A percentile compares a stretch with the other conserved stretches of the same genome.
Evolutionary conservation across 2,329 filamentous ascomycete species (phyloP).

Genomic region (Fusarium sp.): DNA sequence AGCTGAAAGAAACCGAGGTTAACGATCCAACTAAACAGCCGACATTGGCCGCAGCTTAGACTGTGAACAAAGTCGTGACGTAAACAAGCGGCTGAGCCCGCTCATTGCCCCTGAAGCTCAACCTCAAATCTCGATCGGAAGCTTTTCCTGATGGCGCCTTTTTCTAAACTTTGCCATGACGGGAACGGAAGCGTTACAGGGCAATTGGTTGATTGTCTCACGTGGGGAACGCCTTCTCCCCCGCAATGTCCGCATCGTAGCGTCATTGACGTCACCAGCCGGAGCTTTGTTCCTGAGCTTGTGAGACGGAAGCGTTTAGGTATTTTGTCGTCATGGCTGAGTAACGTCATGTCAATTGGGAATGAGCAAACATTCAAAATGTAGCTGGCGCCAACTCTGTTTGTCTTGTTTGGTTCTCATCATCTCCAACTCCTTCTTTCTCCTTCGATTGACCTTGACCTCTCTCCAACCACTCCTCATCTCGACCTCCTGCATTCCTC

Average conservation of each 20-base stretch:
- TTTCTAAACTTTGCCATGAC: neutral
- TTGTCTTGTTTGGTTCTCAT: neutral
- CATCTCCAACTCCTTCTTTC: neutral
- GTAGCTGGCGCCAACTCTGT: neutral
- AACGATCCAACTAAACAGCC: neutral
- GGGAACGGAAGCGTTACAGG: conserved; percentile 3
- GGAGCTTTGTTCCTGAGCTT: conserved; percentile 34
- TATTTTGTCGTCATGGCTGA: conserved; percentile 38
- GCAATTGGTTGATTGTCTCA: conserved; percentile 19
- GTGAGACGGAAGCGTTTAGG: neutral
- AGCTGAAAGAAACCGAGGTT: neutral
- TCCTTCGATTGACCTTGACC: neutral
- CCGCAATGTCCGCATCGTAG: conserved; percentile 36
- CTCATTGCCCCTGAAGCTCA: conserved; percentile 20
- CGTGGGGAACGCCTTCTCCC: conserved; percentile 20
- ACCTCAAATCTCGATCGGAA: conserved; percentile 11
- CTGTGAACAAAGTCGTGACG: conserved; percentile 21
- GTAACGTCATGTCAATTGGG: conserved; percentile 35
- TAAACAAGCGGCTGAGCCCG: conserved; percentile 26
- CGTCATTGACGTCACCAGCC: conserved; percentile 44
- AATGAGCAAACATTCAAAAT: conserved; percentile 18
- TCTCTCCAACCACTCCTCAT: neutral
- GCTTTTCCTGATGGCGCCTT: conserved; percentile 5
- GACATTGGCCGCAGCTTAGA: neutral
- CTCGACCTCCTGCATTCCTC: neutral